phyloP scores from a whole-genome alignment of 192 early-diverging fungal genomes.

The Globomyces pollinis-pini region DNA sequence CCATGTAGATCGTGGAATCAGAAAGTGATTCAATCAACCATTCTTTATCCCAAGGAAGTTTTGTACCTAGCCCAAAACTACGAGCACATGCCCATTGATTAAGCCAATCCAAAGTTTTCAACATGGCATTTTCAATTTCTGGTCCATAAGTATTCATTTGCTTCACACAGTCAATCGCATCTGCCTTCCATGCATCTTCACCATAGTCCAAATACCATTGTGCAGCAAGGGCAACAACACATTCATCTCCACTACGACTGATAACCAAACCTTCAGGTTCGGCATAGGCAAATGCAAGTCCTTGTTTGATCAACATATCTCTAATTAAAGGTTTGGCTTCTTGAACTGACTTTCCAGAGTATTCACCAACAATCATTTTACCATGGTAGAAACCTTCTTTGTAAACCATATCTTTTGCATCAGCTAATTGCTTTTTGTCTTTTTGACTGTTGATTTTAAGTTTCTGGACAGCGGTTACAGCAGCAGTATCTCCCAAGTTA shows the following conservation, averaged over 20 bases:
- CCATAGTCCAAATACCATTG: constrained; percentile 99
- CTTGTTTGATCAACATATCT: constrained; percentile 60
- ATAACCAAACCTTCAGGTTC: constrained; percentile 94
- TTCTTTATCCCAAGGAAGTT: constrained; percentile 87
- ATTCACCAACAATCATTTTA: constrained; percentile 74
- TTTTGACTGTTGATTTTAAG: constrained; percentile 96
- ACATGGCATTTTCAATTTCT: constrained; percentile 81
- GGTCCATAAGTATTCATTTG: constrained; percentile 70
- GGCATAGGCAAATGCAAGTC: constrained; percentile 78
- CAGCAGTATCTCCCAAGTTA: constrained; percentile 76
- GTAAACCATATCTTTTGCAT: constrained; percentile 91
- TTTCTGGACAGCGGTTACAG: constrained; percentile 75
- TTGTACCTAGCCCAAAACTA: constrained; percentile 85
- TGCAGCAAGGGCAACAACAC: constrained; percentile 88
- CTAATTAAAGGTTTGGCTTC: constrained; percentile 85
- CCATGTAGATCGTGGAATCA: constrained; percentile 99
- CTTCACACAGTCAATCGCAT: constrained; percentile 60
- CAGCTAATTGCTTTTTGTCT: constrained; percentile 83
- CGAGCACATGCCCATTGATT: constrained; percentile 96
- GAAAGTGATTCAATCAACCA: constrained; percentile 92
- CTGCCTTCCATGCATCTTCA: constrained; percentile 72
- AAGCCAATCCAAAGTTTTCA: constrained; percentile 85
- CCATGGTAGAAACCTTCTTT: constrained; percentile 98
- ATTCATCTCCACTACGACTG: constrained; percentile 91
- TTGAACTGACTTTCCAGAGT: constrained; percentile 74